Evolutionary conservation across 257 asterid species (phyloP).

Genomic region (Solanum peruvianum): DNA sequence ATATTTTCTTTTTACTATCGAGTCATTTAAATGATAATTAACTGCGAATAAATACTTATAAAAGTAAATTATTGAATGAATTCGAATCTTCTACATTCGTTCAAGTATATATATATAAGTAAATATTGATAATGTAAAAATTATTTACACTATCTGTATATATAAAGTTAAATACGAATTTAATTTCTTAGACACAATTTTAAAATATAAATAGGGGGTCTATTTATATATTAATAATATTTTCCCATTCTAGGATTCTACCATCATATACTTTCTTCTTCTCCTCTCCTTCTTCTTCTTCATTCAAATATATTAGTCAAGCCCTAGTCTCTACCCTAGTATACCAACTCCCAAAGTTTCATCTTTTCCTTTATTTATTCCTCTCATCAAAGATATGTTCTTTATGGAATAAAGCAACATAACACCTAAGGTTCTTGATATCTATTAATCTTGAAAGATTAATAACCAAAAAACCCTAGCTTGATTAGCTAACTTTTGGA

Average conservation of each 20-base stretch:
- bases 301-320: neutral
- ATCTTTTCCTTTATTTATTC: neutral
- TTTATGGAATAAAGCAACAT: neutral
- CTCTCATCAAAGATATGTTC: neutral
- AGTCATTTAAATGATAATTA: neutral
- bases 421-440: neutral
- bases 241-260: neutral
- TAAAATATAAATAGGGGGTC: neutral
- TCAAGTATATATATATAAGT: neutral
- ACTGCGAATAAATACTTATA: neutral
- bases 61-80: neutral
- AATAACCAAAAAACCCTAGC: neutral
- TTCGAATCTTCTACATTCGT: accelerated
- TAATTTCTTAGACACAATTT: neutral
- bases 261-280: neutral
- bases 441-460: neutral
- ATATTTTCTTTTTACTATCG: neutral
- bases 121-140: neutral
- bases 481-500: neutral
- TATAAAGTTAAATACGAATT: neutral
- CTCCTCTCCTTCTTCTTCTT: neutral
- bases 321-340: neutral
- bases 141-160: too few species aligned
- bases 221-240: neutral
- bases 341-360: neutral